A percentile compares a stretch with the other conserved stretches of the same genome.
phyloP scores from a whole-genome alignment of 768 basidiomycete genomes.

The Lanmaoa rubissima region DNA sequence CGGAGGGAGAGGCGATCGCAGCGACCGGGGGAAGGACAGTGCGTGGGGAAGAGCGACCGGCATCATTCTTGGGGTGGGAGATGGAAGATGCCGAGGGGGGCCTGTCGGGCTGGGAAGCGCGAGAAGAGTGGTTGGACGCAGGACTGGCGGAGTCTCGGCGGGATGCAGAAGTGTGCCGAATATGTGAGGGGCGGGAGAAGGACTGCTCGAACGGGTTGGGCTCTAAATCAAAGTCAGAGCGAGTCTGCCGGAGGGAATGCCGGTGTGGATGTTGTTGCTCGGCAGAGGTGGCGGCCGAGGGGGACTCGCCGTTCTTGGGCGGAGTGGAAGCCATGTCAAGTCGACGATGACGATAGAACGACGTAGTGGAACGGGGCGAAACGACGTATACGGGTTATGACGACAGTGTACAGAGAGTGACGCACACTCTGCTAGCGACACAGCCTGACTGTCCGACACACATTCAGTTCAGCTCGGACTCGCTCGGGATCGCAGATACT shows the following conservation, averaged over 20 bases:
- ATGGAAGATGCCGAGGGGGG: slow-evolving; percentile 35
- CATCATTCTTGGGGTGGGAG: slow-evolving; percentile 30
- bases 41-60: slow-evolving; percentile 44
- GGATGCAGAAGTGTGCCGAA: slow-evolving; percentile 41
- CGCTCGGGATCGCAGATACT: slow-evolving; percentile 22
- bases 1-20: slow-evolving; percentile 61
- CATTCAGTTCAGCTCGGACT: slow-evolving; percentile 19
- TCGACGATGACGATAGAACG: slow-evolving; percentile 21
- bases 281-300: slow-evolving; percentile 16
- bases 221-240: slow-evolving; percentile 73
- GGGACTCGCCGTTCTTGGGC: slow-evolving; percentile 37
- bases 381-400: slow-evolving; percentile 13
- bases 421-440: slow-evolving; percentile 18
- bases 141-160: slow-evolving; percentile 33
- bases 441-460: slow-evolving; percentile 17
- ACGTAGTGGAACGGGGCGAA: slow-evolving; percentile 6
- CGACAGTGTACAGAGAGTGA: slow-evolving; percentile 23
- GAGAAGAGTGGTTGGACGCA: slow-evolving; percentile 37
- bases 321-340: slow-evolving; percentile 27
- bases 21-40: slow-evolving; percentile 82
- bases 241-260: slow-evolving; percentile 41
- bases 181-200: slow-evolving; percentile 65
- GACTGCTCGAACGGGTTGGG: slow-evolving; percentile 96
- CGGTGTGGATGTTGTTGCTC: slow-evolving; percentile 16
- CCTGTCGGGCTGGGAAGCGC: slow-evolving; percentile 34